A percentile compares a stretch with the other conserved stretches of the same genome.
Conservation (phyloP, 108 stramenopile genomes). For the Discostella pseudostelligera region DNA sequence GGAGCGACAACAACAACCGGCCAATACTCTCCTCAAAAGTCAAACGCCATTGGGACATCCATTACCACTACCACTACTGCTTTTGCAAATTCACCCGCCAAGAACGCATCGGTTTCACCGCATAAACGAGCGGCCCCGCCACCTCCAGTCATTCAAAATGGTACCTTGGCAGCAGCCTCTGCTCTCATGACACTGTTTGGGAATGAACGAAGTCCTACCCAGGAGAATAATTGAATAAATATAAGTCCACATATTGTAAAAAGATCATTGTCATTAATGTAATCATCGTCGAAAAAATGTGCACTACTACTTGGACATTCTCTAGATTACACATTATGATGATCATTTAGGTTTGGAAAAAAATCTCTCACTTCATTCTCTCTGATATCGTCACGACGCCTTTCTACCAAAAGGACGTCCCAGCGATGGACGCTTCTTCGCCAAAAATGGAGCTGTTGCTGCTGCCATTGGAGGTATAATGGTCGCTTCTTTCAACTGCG, state of each 20-base stretch:
- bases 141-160: constrained; percentile 9
- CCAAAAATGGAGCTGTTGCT: neutral
- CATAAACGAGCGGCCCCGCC: neutral
- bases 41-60: too few species aligned
- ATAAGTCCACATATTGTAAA: too few species aligned
- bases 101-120: too few species aligned
- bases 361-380: too few species aligned
- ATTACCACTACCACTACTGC: too few species aligned
- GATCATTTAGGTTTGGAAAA: neutral
- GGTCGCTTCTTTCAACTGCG: neutral
- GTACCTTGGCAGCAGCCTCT: constrained; percentile 19
- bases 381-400: neutral
- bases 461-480: neutral
- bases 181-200: constrained; percentile 29
- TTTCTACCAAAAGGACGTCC: constrained; percentile 21
- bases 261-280: too few species aligned
- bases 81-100: neutral
- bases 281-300: too few species aligned
- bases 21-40: too few species aligned
- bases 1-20: too few species aligned
- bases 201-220: constrained; percentile 14
- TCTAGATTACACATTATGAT: too few species aligned
- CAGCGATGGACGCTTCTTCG: constrained; percentile 1
- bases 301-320: too few species aligned
- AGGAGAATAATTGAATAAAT: too few species aligned